These are phyloP conservation scores for Hypoxylon fragiforme DNA, from an alignment of 495 filamentous ascomycete genomes.

Conservation along the genomic window DNA sequence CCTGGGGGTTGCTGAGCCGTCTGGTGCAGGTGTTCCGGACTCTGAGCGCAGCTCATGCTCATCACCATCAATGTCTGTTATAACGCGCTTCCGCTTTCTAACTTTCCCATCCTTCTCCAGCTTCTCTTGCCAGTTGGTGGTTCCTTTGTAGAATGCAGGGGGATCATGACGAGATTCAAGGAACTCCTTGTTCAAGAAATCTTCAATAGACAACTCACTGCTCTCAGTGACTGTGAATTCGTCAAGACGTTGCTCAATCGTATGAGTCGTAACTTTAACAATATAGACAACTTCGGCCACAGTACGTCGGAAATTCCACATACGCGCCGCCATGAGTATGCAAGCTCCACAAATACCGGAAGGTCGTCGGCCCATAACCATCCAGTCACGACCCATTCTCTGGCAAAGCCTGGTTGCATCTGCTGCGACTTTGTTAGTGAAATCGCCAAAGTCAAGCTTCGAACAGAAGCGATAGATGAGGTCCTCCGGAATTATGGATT, in stretches of 20 bases:
- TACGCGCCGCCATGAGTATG: slow-evolving; percentile 89
- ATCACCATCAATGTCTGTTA: slow-evolving; percentile 41
- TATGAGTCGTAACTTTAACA: slow-evolving; percentile 90
- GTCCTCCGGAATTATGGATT: slow-evolving; percentile 74
- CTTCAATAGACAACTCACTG: slow-evolving; percentile 77
- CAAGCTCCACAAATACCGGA: slow-evolving; percentile 94
- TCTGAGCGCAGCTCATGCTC: slow-evolving; percentile 16
- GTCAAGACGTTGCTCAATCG: slow-evolving; percentile 82
- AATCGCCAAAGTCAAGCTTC: slow-evolving; percentile 82
- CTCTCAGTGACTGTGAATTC: slow-evolving; percentile 86
- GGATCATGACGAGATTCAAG: slow-evolving; percentile 68
- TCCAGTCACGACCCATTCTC: slow-evolving; percentile 95
- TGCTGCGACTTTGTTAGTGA: slow-evolving; percentile 77
- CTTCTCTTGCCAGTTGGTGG: slow-evolving; percentile 54
- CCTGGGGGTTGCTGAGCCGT: slow-evolving; percentile 12
- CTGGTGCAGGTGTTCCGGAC: slow-evolving; percentile 18
- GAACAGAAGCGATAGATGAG: slow-evolving; percentile 86
- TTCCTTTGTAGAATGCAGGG: slow-evolving; percentile 74
- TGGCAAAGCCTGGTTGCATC: slow-evolving; percentile 83
- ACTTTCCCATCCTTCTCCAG: slow-evolving; percentile 46
- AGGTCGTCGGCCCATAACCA: slow-evolving; percentile 87
- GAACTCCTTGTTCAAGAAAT: slow-evolving; percentile 71
- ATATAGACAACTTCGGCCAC: slow-evolving; percentile 92
- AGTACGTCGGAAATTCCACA: slow-evolving; percentile 94
- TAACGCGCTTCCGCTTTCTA: slow-evolving; percentile 48